These are phyloP conservation scores for Globisporangium nagaii DNA, from an alignment of 352 stramenopile species.

Conservation along the genomic window DNA sequence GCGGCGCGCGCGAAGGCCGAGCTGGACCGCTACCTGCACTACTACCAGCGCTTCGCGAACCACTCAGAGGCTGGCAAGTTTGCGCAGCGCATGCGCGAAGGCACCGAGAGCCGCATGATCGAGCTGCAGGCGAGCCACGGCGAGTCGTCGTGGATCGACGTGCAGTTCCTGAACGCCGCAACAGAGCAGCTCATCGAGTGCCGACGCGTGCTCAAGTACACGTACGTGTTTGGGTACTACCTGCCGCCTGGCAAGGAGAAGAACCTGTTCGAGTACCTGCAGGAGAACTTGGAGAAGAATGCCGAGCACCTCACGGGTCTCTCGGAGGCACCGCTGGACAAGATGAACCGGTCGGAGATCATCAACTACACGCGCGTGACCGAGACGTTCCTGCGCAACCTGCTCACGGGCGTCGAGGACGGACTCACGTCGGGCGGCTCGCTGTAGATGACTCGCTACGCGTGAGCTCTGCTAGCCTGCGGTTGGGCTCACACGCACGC, in stretches of 20 bases:
- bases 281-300: conserved; percentile 93
- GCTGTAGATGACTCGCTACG: conserved; percentile 4
- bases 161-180: conserved; percentile 97
- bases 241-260: conserved; percentile 86
- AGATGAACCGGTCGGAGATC: conserved; percentile 91
- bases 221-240: conserved; percentile 96
- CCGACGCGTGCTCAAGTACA: conserved; percentile 98
- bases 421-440: conserved; percentile 59
- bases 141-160: conserved; percentile 94
- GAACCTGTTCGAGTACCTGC: conserved; percentile 93
- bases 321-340: conserved; percentile 87
- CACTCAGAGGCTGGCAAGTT: conserved; percentile 97
- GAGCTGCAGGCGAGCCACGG: conserved; percentile 91
- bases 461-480: too few relatives aligned
- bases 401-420: conserved; percentile 89
- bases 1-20: conserved; percentile 92
- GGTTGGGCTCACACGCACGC: too few relatives aligned
- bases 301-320: conserved; percentile 90
- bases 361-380: conserved; percentile 95
- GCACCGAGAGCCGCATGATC: conserved; percentile 95
- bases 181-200: conserved; percentile 97
- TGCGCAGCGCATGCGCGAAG: conserved; percentile 93
- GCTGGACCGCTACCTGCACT: conserved; percentile 98
- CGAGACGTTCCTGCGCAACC: conserved; percentile 87
- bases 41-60: conserved; percentile 98